Base-by-base conservation (phyloP, 805 yeast genomes). In the Starmerella apis region DNA sequence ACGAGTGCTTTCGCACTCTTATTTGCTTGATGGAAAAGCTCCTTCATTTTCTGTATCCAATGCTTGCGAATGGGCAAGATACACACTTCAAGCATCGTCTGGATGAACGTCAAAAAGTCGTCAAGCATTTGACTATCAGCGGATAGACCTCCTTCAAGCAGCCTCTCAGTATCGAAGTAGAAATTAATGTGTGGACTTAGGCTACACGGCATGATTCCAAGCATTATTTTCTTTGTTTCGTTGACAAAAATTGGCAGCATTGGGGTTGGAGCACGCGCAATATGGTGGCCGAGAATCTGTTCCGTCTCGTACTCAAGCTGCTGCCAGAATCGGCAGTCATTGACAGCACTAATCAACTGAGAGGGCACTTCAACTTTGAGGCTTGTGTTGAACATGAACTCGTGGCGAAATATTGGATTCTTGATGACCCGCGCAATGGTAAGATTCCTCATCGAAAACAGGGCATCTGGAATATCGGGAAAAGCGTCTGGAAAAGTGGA, bases 1-100 rank as follows among this genome's bases (percentile, higher is more conserved):
- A 85, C 83, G 36, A 87, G 69, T 4, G 68, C 54, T 4, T 74
- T 65, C n/a, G 77, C 70, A 50, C 68, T 71, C n/a, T 61, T 56
- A 52, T 71, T 71, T 14, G 71, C 71, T 6, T 58, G 62, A 42
- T 60, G 72, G 59, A 84, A 79, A 58, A 75, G 75, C 11, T 63
- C 59, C 43, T 77, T 77, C 92, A 88, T 85, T 59, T 81, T 85
- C 58, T 79, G 84, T 32, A 88, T 94, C 87, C 92, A 82, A 36
- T 77, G 68, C 65, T 86, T 95, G 63, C 96, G 76, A 94, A 86
- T 86, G 54, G 96, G 96, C 6, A 96, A 95, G 68, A 96, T 87
- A 64, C 86, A 95, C 47, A 81, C 78, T 67, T 87, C 86, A 67
- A 90, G 81, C 28, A 86, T 77, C 28, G 74, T 71, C 1, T 86